phyloP scores from a whole-genome alignment of 2,329 filamentous ascomycete species.

The Arthroderma uncinatum region DNA sequence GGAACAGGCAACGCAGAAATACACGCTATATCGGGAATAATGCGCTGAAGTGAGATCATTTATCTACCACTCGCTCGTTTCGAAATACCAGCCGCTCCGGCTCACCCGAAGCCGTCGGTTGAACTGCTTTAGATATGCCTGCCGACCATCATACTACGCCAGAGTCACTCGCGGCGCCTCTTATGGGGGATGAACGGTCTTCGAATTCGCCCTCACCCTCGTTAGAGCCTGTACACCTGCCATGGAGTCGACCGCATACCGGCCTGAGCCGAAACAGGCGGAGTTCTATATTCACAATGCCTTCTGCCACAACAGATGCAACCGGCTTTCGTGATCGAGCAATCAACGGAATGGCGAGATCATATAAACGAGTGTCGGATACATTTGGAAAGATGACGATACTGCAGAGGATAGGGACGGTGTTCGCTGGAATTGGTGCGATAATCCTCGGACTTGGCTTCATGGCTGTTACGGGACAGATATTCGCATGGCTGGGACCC shows the following conservation, averaged over 20 bases:
- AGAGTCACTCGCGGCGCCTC: conserved; percentile 38
- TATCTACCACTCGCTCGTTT: background rate
- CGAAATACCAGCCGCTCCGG: background rate
- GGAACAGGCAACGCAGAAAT: background rate
- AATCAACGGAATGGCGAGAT: conserved; percentile 27
- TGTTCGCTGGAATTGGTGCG: conserved; percentile 41
- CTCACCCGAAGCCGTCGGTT: conserved; percentile 5
- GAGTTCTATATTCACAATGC: conserved; percentile 28
- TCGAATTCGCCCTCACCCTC: conserved; percentile 36
- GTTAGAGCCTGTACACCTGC: conserved; percentile 33
- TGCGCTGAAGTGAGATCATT: conserved; percentile 3
- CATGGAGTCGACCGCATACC: conserved; percentile 42
- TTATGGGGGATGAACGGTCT: background rate
- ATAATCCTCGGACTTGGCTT: conserved; percentile 53
- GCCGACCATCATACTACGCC: conserved; percentile 43
- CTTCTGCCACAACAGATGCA: conserved; percentile 17
- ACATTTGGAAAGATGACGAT: conserved; percentile 35
- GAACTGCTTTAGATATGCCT: conserved; percentile 25
- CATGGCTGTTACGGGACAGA: conserved; percentile 64
- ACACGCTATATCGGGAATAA: background rate
- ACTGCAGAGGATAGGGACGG: conserved; percentile 51
- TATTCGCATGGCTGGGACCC: conserved; percentile 66
- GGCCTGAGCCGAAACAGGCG: conserved; percentile 23
- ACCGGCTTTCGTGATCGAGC: conserved; percentile 27
- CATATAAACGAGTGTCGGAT: conserved; percentile 24